Conservation (phyloP, 768 basidiomycete genomes). For the Mycena maculata region DNA sequence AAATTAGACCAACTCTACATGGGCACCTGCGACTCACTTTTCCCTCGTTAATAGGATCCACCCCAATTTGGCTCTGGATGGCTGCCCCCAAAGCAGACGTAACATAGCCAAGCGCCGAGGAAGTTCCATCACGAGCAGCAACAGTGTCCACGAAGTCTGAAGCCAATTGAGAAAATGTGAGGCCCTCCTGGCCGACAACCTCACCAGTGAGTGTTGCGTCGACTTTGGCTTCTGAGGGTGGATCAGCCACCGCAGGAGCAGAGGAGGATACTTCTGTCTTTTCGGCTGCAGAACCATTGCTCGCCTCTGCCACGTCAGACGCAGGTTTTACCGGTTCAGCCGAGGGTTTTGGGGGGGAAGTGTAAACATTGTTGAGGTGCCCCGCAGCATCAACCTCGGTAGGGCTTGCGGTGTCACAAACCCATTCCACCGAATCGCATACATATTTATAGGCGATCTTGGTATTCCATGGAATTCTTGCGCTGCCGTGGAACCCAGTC, state of each 20-base stretch:
- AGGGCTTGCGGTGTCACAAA: slow-evolving; percentile 64
- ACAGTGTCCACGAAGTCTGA: slow-evolving; percentile 52
- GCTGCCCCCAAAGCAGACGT: slow-evolving; percentile 54
- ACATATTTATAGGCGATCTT: slow-evolving; percentile 83
- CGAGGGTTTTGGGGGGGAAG: slow-evolving; percentile 56
- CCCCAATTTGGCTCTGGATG: slow-evolving; percentile 51
- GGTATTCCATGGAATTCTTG: slow-evolving; percentile 69
- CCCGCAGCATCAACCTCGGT: slow-evolving; percentile 72
- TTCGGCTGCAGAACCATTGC: slow-evolving; percentile 17
- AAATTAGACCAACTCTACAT: not conserved
- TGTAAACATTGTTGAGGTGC: slow-evolving; percentile 77
- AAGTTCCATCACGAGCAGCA: slow-evolving; percentile 51
- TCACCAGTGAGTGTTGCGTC: slow-evolving; percentile 31
- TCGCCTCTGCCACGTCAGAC: slow-evolving; percentile 17
- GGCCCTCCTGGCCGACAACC: slow-evolving; percentile 18
- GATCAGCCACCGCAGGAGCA: slow-evolving; percentile 20
- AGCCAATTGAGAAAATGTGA: slow-evolving; percentile 47
- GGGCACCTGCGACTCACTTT: slow-evolving; percentile 39
- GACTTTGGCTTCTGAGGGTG: slow-evolving; percentile 13
- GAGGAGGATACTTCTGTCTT: slow-evolving; percentile 6
- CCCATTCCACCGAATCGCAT: slow-evolving; percentile 78
- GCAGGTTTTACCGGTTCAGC: slow-evolving; percentile 21
- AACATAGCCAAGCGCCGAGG: slow-evolving; percentile 52
- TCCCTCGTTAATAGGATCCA: slow-evolving; percentile 52
- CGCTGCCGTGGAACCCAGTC: slow-evolving; percentile 65